Base-by-base conservation (phyloP, 306 rosid genomes). In the Sophora flavescens region DNA sequence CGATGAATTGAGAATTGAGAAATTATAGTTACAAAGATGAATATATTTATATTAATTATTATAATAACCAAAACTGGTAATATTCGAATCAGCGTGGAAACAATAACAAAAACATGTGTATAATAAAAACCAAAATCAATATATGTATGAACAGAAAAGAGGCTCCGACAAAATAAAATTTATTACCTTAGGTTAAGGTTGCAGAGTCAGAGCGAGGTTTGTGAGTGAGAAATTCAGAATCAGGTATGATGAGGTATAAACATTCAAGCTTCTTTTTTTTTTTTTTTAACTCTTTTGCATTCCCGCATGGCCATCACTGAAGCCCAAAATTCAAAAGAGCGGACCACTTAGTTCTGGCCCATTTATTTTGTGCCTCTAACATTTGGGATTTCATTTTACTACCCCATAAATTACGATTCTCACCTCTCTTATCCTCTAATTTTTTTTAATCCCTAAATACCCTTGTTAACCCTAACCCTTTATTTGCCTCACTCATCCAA, bases 141-240 rank as follows among this genome's bases (percentile, higher is more conserved):
- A 42, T 11, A 16, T 78, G 17, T 2, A 22, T 22, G 63, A 30
- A 32, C 11, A 53, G 6, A 35, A 6, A 32, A 52, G 5, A 57
- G 10, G 30, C 0, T 4, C 18, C 3, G 47, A 9, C 8, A 2
- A 17, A 32, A 26, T 17, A 52, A 33, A 69, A 68, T 4, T 51
- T 56, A 38, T 30, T 53, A 81, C 78, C 68, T 76, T 70, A 76
- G 74, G 56, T 69, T 76, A 81, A 62, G 74, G 74, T 63, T 76
- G 81, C 74, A 53, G 75, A 76, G 41, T 26, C 6, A 47, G 63
- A 13, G 17, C 42, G 52, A 70, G 54, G 42, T 11, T 47, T 26
- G 63, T 8, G 61, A 68, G 41, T 32, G 12, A 80, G 56, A 68
- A 2, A 59, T 48, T 67, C 76, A 30, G 61, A 13, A 57, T 80